Conservation (phyloP, 1,284 basidiomycete genomes). For the Sporisorium sorghi region DNA sequence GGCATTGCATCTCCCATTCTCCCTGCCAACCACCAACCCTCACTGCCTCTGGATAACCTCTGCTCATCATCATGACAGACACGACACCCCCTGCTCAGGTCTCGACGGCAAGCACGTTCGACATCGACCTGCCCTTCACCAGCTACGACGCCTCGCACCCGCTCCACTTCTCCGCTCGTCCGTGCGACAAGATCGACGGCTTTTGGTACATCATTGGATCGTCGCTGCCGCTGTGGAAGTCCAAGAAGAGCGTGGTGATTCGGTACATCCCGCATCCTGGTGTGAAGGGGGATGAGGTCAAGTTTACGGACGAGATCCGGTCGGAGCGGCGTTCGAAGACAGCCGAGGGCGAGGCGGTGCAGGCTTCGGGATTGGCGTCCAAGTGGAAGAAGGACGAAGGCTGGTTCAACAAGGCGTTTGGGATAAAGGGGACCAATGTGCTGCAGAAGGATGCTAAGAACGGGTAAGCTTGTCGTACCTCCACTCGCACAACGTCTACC, state of each 20-base stretch:
- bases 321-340: conserved; percentile 37
- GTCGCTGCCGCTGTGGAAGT: conserved; percentile 39
- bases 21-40: too few species aligned
- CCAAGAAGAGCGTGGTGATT: conserved; percentile 51
- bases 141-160: conserved; percentile 34
- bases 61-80: conserved; percentile 12
- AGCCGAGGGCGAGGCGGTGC: conserved; percentile 8
- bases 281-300: conserved; percentile 23
- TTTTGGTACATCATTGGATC: conserved; percentile 51
- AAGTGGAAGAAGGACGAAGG: conserved; percentile 46
- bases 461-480: conserved; percentile 24
- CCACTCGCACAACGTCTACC: background rate
- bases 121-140: conserved; percentile 47
- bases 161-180: conserved; percentile 34
- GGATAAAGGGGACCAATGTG: conserved; percentile 51
- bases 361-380: conserved; percentile 9
- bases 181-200: conserved; percentile 24
- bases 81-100: background rate
- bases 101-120: conserved; percentile 25
- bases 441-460: conserved; percentile 46
- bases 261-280: conserved; percentile 34
- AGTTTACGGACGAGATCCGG: conserved; percentile 49
- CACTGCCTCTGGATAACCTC: too few species aligned
- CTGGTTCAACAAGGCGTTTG: conserved; percentile 41
- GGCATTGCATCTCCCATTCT: conserved; percentile 1